Evolutionary conservation across 2,329 filamentous ascomycete genomes (phyloP).

Genomic region (Hymenoscyphus fraxineus): DNA sequence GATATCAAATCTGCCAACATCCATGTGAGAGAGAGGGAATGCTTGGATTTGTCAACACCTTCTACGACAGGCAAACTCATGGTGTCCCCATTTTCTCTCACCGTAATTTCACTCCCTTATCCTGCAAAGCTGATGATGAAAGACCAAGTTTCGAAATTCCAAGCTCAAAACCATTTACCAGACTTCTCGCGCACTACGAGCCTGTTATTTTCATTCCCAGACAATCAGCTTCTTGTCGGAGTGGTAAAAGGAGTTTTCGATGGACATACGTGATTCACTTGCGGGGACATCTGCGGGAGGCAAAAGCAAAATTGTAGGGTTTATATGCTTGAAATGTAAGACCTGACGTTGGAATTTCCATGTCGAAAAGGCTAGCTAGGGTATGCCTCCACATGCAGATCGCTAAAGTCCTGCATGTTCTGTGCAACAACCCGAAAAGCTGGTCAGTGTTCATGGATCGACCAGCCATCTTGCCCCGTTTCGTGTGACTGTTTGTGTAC

Average conservation of each 20-base stretch:
- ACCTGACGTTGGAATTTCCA: constrained; percentile 1
- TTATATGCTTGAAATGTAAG: constrained; percentile 2
- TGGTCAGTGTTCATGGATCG: neutral
- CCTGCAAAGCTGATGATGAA: neutral
- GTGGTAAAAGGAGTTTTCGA: neutral
- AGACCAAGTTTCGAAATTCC: neutral
- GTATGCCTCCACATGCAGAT: constrained; percentile 1
- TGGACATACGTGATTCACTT: neutral
- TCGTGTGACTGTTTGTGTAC: constrained; percentile 18
- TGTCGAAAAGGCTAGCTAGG: neutral
- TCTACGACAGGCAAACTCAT: neutral
- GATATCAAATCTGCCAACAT: neutral
- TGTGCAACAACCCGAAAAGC: constrained; percentile 7
- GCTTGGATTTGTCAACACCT: neutral
- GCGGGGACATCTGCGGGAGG: neutral
- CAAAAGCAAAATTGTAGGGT: neutral
- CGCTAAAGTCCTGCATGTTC: neutral
- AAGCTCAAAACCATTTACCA: neutral
- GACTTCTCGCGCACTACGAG: neutral
- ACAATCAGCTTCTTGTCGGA: neutral
- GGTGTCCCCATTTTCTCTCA: neutral
- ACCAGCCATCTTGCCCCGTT: neutral
- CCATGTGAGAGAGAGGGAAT: neutral
- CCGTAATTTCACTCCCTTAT: neutral
- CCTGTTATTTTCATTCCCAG: neutral